A percentile compares a stretch with the other conserved stretches of the same genome.
Evolutionary conservation across 2,329 filamentous ascomycete genomes (phyloP).

Genomic region (Diaporthe destruens): DNA sequence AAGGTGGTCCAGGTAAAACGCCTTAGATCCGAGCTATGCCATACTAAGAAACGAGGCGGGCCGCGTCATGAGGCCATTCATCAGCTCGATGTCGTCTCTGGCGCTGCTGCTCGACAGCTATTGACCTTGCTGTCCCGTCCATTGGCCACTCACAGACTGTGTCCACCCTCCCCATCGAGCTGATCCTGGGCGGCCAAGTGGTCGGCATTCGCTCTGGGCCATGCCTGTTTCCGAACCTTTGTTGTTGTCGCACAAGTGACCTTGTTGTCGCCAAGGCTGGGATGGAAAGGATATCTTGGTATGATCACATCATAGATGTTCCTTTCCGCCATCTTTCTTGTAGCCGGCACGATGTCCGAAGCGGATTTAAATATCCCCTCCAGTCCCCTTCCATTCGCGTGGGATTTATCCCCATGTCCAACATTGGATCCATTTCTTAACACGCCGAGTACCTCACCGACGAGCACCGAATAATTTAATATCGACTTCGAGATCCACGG

Average conservation of each 20-base stretch:
- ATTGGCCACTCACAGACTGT: slow-evolving; percentile 28
- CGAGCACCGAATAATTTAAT: background rate
- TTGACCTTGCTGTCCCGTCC: background rate
- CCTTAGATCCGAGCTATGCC: slow-evolving; percentile 22
- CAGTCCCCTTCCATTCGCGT: background rate
- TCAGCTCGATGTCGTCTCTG: background rate
- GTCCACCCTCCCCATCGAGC: slow-evolving; percentile 17
- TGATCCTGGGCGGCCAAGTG: slow-evolving; percentile 22
- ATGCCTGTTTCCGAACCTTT: slow-evolving; percentile 12
- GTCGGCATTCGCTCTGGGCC: slow-evolving; percentile 8
- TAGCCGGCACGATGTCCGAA: background rate
- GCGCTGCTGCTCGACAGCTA: slow-evolving; percentile 3
- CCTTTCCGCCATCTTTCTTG: background rate
- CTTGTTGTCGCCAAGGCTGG: slow-evolving; percentile 24
- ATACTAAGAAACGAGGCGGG: slow-evolving; percentile 14
- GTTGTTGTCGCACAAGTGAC: background rate
- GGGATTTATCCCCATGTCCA: background rate
- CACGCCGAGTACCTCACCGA: background rate
- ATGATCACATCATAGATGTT: slow-evolving; percentile 30
- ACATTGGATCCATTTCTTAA: background rate
- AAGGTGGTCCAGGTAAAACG: slow-evolving; percentile 20
- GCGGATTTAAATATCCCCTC: slow-evolving; percentile 27
- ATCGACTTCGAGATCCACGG: background rate
- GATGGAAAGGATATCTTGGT: slow-evolving; percentile 30
- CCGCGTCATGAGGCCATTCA: slow-evolving; percentile 28